Base-by-base conservation (phyloP, 2,329 filamentous ascomycete genomes). In the Penicillium crustosum region DNA sequence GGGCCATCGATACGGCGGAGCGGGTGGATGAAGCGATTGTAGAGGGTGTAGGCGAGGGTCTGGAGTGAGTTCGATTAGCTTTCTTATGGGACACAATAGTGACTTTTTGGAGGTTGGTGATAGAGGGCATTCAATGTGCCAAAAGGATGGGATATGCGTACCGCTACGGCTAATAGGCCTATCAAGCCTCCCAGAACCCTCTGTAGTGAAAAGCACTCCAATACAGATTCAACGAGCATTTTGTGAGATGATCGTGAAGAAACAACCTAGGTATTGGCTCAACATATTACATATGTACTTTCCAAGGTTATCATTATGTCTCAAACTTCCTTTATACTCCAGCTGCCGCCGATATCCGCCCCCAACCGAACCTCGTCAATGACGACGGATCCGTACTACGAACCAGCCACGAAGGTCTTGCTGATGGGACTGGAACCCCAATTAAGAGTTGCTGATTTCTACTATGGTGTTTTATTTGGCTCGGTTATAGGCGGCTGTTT, bases 21-120 rank as follows among this genome's bases (percentile, higher is more conserved):
- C 1, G 73, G 73, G 51, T 75, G 73, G 25, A 76, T 57, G 53
- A 74, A 63, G n/a, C 70, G 68, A 55, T 74, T 73, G 57, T 75
- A 75, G 31, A 66, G 36, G n/a, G 61, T 49, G 44, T 73, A 75
- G 23, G 64, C 64, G 50, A 70, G 9, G n/a, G 63, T 64, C 70
- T 73, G 39, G n/a, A 9, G 10, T 12, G 23, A 23, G 19, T 52
- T 25, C 47, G 35, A 48, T 55, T 27, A 41, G 7, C 17, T n/a
- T 38, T 27, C 39, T 19, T 35, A 2, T n/a, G 25, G 4, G 7
- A 23, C 19, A 23, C 6, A 15, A 19, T 35, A 15, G n/a, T n/a
- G n/a, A n/a, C 3, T 29, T 41, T 4, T 25, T 33, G 8, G 25
- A 17, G 23, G 4, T 21, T 10, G 23, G 13, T 19, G 29, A 36